Conservation (phyloP, 164 flowering plant genomes). For the Pachysandra terminalis region DNA sequence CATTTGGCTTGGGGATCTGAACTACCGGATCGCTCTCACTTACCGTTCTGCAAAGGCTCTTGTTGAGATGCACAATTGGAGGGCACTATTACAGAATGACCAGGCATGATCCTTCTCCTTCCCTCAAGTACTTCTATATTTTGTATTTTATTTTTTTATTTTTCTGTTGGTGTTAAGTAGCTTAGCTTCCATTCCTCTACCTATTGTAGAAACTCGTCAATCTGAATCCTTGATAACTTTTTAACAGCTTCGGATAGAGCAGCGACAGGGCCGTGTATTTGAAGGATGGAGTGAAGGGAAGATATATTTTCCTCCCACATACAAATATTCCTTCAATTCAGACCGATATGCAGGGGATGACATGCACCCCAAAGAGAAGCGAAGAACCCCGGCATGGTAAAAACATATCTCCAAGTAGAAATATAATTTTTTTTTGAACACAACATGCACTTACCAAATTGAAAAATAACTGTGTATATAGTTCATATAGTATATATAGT, state of each 20-base stretch:
- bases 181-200: constrained; percentile 1
- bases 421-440: no score
- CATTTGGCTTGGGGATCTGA: constrained; percentile 37
- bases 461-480: background rate
- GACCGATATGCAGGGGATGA: constrained; percentile 93
- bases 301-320: constrained; percentile 91
- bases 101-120: constrained; percentile 45
- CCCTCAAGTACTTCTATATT: background rate
- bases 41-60: constrained; percentile 84
- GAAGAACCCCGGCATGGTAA: constrained; percentile 97
- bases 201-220: constrained; percentile 3
- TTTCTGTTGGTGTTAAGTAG: background rate
- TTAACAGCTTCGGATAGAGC: constrained; percentile 73
- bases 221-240: constrained; percentile 13
- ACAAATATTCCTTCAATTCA: constrained; percentile 88
- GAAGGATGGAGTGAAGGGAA: constrained; percentile 83
- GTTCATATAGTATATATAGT: no score
- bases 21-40: constrained; percentile 62
- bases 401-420: background rate
- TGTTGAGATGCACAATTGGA: constrained; percentile 93
- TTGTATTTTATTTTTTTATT: no score
- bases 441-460: background rate
- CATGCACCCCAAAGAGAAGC: constrained; percentile 83
- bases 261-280: constrained; percentile 69
- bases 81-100: constrained; percentile 75